Evolutionary conservation across 345 rosid species (phyloP).

Genomic region (Aegle marmelos): DNA sequence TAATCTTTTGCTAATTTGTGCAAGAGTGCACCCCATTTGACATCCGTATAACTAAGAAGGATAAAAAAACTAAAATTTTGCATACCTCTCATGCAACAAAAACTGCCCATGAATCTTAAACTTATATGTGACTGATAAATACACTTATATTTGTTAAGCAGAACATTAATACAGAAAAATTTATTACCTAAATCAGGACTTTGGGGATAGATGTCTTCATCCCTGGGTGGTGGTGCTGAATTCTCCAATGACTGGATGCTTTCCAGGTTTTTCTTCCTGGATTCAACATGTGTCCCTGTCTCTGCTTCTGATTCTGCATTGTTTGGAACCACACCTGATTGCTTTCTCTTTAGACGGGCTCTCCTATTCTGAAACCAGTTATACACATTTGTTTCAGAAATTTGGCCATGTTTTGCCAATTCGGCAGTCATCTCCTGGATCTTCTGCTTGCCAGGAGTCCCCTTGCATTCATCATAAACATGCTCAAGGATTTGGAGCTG

Average conservation of each 20-base stretch:
- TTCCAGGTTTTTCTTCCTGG: conserved; percentile 32
- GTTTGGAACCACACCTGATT: conserved; percentile 16
- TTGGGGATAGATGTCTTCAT: conserved; percentile 28
- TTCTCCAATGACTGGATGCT: conserved; percentile 14
- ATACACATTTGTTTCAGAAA: conserved; percentile 68
- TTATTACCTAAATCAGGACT: conserved; percentile 37
- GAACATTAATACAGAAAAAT: background rate
- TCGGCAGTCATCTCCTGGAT: conserved; percentile 54
- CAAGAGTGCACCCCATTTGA: too few relatives aligned
- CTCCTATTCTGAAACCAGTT: conserved; percentile 83
- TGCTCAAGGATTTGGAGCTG: conserved; percentile 66
- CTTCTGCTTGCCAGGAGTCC: conserved; percentile 54
- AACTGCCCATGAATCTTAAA: background rate
- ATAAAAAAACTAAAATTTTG: background rate
- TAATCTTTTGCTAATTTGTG: background rate
- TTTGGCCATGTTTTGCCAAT: conserved; percentile 56
- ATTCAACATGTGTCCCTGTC: conserved; percentile 22
- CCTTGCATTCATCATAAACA: conserved; percentile 46
- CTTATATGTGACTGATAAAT: background rate
- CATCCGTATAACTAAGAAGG: background rate
- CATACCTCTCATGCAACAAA: background rate
- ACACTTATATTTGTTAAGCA: background rate
- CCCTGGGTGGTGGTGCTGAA: background rate
- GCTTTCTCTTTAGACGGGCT: conserved; percentile 69
- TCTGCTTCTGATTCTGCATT: conserved; percentile 22